These are phyloP conservation scores for Chalciporus pseudorubinellus DNA, from an alignment of 768 basidiomycete species.

Conservation along the genomic window DNA sequence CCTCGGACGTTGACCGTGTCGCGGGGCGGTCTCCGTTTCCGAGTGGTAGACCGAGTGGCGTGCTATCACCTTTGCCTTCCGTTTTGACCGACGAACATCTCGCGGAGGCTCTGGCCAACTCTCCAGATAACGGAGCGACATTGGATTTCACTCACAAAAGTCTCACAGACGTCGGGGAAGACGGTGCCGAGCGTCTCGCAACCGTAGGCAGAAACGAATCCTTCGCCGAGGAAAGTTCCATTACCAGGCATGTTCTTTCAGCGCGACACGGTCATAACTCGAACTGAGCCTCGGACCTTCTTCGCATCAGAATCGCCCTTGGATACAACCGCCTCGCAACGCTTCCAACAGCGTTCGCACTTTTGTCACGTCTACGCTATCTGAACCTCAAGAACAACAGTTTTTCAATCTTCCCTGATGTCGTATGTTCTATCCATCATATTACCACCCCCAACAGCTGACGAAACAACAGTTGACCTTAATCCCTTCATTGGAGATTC, in stretches of 20 bases:
- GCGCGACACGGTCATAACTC: slow-evolving; percentile 3
- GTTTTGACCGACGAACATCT: slow-evolving; percentile 57
- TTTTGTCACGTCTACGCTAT: slow-evolving; percentile 74
- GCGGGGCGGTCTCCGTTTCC: slow-evolving; percentile 29
- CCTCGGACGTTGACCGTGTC: slow-evolving; percentile 30
- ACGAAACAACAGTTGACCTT: slow-evolving; percentile 60
- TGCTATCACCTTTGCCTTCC: slow-evolving; percentile 31
- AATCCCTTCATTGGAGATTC: slow-evolving; percentile 85
- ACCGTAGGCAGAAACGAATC: slow-evolving; percentile 48
- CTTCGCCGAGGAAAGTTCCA: slow-evolving; percentile 46
- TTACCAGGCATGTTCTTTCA: slow-evolving; percentile 54
- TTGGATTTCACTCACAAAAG: slow-evolving; percentile 80
- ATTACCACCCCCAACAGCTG: slow-evolving; percentile 3
- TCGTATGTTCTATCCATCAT: slow-evolving; percentile 52
- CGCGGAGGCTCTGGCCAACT: slow-evolving; percentile 59
- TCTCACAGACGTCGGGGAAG: slow-evolving; percentile 71
- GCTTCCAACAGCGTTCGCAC: slow-evolving; percentile 71
- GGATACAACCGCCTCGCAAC: slow-evolving; percentile 80
- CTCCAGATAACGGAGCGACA: slow-evolving; percentile 77
- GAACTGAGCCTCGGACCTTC: slow-evolving; percentile 5
- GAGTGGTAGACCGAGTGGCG: slow-evolving; percentile 23
- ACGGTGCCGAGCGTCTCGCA: slow-evolving; percentile 76
- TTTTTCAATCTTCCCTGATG: slow-evolving; percentile 80
- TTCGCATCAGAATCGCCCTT: slow-evolving; percentile 67
- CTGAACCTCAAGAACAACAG: slow-evolving; percentile 84